phyloP scores from a whole-genome alignment of 148 eudicot species.

The Camellia lanceoleosa region DNA sequence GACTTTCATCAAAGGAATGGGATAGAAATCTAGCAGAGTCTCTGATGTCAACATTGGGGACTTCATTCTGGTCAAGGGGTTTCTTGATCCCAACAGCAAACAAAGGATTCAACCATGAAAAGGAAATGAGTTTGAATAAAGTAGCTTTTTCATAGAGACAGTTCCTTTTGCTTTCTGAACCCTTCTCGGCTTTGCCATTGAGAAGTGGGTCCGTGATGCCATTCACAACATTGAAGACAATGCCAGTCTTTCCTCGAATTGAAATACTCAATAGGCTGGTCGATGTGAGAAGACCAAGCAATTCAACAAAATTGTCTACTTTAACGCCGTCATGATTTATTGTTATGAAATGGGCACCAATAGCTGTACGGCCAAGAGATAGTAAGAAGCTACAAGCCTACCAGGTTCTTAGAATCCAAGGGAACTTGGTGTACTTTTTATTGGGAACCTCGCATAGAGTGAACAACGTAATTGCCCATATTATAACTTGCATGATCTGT shows the following conservation, averaged over 20 bases:
- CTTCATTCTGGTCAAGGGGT: constrained; percentile 75
- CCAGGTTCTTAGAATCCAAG: constrained; percentile 68
- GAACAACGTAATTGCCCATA: constrained; percentile 48
- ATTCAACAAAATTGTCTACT: constrained; percentile 40
- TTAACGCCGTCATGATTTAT: constrained; percentile 30
- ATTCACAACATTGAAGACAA: constrained; percentile 18
- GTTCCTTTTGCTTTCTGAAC: constrained; percentile 37
- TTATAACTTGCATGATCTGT: constrained; percentile 49
- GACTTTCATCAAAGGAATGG: constrained; percentile 50
- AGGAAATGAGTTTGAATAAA: constrained; percentile 64
- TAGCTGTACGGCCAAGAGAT: constrained; percentile 32
- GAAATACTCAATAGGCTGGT: constrained; percentile 48
- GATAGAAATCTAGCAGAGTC: constrained; percentile 69
- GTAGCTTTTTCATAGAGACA: constrained; percentile 68
- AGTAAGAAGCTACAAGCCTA: constrained; percentile 66
- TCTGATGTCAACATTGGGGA: constrained; percentile 65
- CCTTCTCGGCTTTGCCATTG: constrained; percentile 35
- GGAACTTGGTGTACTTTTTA: constrained; percentile 31
- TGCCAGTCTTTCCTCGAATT: constrained; percentile 45
- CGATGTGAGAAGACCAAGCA: constrained; percentile 44
- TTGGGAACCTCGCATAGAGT: constrained; percentile 30
- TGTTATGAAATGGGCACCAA: constrained; percentile 34
- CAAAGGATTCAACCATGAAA: constrained; percentile 86
- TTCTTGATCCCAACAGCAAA: constrained; percentile 65
- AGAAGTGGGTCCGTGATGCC: constrained; percentile 59